Base-by-base conservation (phyloP, 495 filamentous ascomycete genomes). In the Pyrenula massariospora region DNA sequence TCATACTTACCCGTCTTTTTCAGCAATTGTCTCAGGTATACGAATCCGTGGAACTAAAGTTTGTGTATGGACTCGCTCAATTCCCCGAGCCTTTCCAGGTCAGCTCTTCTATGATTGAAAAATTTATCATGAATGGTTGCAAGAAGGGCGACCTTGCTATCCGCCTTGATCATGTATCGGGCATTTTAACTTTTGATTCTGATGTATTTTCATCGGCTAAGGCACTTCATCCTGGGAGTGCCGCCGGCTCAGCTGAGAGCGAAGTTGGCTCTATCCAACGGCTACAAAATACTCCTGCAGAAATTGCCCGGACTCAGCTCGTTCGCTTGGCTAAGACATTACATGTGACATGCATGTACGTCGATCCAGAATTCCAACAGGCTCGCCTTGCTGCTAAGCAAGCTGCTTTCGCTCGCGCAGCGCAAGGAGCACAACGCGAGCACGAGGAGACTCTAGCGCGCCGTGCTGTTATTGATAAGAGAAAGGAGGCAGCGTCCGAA, bases 81-180 rank as follows among this genome's bases (percentile, higher is more conserved):
- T 98, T 98, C 78, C 93, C 93, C 24, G 91, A 95, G 63, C 92
- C 93, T 22, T 97, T 94, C 83, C 87, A 96, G 74, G 90, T 97
- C 61, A 86, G 80, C 59, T 85, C 87, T 47, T 84, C 83, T 61
- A 95, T 88, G 59, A 95, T 98, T 57, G 93, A 98, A 76, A 98
- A 98, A 75, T 98, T 98, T 80, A 96, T 98, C 79, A 98, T 98
- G 93, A 98, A 98, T 72, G 93, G 93, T 58, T 96, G 93, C 80
- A 98, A 98, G 82, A 98, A 98, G 79, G 93, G 93, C 25, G 94
- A 98, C 63, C 80, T 98, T 52, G 86, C 93, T 49, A 96, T 98
- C 65, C 91, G 93, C 57, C 87, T 98, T 65, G 88, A 97, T 64
- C 93, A 98, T 69, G 88, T 89, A 58, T 88, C 90, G 23, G 90